phyloP scores from a whole-genome alignment of 805 yeast species.

The Monosporozyma yasuniensis region DNA sequence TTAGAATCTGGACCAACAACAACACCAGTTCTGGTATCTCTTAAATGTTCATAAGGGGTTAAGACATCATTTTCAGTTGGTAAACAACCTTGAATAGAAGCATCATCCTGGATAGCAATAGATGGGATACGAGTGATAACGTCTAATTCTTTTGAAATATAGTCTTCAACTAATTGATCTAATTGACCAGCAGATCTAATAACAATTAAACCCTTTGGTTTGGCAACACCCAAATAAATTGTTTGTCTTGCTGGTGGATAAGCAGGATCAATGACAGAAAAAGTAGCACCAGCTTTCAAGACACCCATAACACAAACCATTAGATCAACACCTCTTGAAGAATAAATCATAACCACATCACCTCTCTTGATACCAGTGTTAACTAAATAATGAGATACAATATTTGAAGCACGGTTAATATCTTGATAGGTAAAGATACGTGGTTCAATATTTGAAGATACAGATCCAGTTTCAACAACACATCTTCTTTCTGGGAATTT shows the following conservation, averaged over 20 bases:
- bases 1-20: conserved; percentile 95
- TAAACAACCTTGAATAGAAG: conserved; percentile 50
- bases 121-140: conserved; percentile 69
- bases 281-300: conserved; percentile 96
- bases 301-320: conserved; percentile 98
- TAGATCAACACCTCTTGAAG: conserved; percentile 93
- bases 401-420: conserved; percentile 85
- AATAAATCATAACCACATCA: conserved; percentile 95
- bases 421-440: conserved; percentile 78
- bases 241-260: conserved; percentile 98
- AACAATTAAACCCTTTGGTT: conserved; percentile 84
- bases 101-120: conserved; percentile 69
- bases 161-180: conserved; percentile 69
- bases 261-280: conserved; percentile 97
- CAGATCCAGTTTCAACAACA: conserved; percentile 75
- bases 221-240: conserved; percentile 84
- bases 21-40: conserved; percentile 67
- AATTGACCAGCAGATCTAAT: conserved; percentile 83
- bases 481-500: conserved; percentile 80
- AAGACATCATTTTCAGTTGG: conserved; percentile 41
- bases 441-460: conserved; percentile 44
- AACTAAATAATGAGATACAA: conserved; percentile 83
- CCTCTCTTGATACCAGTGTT: conserved; percentile 77
- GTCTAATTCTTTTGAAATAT: conserved; percentile 61
- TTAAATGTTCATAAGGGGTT: conserved; percentile 36